A percentile compares a stretch with the other conserved stretches of the same genome.
phyloP scores from a whole-genome alignment of 1,139 yeast species.

The Suhomyces anneliseae region DNA sequence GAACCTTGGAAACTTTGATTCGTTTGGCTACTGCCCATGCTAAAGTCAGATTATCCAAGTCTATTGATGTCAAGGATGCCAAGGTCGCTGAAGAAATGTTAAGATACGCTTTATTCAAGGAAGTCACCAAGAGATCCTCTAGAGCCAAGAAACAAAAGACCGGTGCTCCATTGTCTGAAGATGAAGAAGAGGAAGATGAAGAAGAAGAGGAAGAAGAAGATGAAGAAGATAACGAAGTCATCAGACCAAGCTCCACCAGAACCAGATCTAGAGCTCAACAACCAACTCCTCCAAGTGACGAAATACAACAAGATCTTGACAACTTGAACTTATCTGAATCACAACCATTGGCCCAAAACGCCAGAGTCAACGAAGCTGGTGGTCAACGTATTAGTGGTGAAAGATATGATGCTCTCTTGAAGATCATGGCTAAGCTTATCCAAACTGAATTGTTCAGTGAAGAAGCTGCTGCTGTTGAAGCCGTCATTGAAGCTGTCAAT shows the following conservation, averaged over 20 bases:
- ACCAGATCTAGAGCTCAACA: slow-evolving; percentile 8
- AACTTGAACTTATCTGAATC: slow-evolving; percentile 24
- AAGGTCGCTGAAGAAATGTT: slow-evolving; percentile 81
- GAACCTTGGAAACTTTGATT: slow-evolving; percentile 94
- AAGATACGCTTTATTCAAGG: slow-evolving; percentile 84
- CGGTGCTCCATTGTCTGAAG: slow-evolving; percentile 23
- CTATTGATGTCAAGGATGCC: slow-evolving; percentile 78
- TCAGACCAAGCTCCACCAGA: slow-evolving; percentile 11
- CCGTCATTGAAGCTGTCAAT: slow-evolving; percentile 47
- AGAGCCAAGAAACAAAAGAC: slow-evolving; percentile 36
- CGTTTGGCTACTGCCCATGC: slow-evolving; percentile 98
- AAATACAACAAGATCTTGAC: slow-evolving; percentile 27
- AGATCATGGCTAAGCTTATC: slow-evolving; percentile 47
- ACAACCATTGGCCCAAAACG: slow-evolving; percentile 29
- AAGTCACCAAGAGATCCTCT: slow-evolving; percentile 46
- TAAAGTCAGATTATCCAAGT: slow-evolving; percentile 78
- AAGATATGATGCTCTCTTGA: slow-evolving; percentile 46
- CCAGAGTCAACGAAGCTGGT: slow-evolving; percentile 20
- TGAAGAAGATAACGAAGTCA: slow-evolving; percentile 14
- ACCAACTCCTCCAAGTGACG: slow-evolving; percentile 12
- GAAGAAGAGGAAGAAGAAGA: slow-evolving; percentile 6
- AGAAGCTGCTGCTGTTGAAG: slow-evolving; percentile 48
- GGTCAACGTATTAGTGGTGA: slow-evolving; percentile 43
- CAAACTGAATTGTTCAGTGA: slow-evolving; percentile 49
- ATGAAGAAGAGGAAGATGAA: slow-evolving; percentile 20